Evolutionary conservation across 345 rosid genomes (phyloP).

Genomic region (Cochlearia excelsa): DNA sequence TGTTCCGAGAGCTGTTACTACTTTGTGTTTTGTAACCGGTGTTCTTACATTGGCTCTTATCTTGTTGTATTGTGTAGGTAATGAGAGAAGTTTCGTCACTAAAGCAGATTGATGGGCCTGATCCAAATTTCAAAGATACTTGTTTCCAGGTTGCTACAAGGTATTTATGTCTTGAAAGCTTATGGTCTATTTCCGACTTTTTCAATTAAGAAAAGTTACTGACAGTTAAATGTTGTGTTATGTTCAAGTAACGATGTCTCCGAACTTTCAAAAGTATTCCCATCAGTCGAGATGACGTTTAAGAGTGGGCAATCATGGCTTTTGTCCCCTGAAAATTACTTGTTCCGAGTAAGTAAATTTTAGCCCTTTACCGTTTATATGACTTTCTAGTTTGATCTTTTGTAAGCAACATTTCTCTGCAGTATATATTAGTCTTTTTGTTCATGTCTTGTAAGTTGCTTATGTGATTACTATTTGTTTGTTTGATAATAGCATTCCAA

Average conservation of each 20-base stretch:
- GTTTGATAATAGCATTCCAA: conserved; percentile 61
- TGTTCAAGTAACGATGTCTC: conserved; percentile 52
- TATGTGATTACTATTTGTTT: conserved; percentile 20
- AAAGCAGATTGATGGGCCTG: conserved; percentile 77
- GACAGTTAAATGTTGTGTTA: conserved; percentile 25
- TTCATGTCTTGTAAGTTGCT: neutral
- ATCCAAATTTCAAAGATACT: conserved; percentile 83
- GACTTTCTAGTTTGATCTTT: neutral
- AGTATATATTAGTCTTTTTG: neutral
- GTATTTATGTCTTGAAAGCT: conserved; percentile 40
- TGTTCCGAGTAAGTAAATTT: conserved; percentile 62
- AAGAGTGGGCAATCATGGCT: conserved; percentile 61
- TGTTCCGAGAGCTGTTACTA: neutral
- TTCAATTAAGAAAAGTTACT: conserved; percentile 11
- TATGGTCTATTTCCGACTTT: conserved; percentile 5
- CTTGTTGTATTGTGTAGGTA: conserved; percentile 45
- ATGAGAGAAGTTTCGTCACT: conserved; percentile 57
- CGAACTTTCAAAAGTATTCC: conserved; percentile 57
- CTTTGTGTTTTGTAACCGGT: neutral
- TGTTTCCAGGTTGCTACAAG: conserved; percentile 73
- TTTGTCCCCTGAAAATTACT: conserved; percentile 87
- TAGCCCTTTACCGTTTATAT: neutral
- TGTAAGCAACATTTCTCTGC: neutral
- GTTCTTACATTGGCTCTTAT: conserved; percentile 5
- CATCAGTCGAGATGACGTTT: conserved; percentile 71